phyloP scores from a whole-genome alignment of 768 basidiomycete species.

The Rhizopogon roseolus region DNA sequence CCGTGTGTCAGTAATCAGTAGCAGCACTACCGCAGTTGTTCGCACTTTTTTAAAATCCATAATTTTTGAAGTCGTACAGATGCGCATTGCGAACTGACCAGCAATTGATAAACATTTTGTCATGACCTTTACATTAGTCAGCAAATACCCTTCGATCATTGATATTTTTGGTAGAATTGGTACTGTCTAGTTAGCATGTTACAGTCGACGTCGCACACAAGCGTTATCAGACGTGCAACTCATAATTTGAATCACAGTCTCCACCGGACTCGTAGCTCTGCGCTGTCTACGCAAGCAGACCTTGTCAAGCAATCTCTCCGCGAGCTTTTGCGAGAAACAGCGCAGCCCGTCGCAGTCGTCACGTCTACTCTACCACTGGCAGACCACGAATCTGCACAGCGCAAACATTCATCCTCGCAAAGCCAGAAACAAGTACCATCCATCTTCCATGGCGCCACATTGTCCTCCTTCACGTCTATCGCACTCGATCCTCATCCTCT shows the following conservation, averaged over 20 bases:
- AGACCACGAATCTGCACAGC: background rate
- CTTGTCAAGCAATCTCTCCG: constrained; percentile 32
- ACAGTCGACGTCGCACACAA: background rate
- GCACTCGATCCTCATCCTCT: constrained; percentile 86
- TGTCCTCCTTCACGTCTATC: constrained; percentile 91
- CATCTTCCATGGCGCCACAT: constrained; percentile 80
- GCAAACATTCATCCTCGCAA: background rate
- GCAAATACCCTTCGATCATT: background rate
- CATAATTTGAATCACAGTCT: background rate
- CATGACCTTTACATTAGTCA: background rate
- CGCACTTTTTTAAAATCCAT: no score
- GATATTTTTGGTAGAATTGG: background rate
- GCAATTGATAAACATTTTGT: no score
- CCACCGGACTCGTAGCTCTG: background rate
- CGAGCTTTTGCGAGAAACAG: constrained; percentile 64
- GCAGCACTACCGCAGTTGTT: no score
- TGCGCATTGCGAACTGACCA: no score
- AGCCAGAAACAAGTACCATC: background rate
- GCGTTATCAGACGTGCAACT: background rate
- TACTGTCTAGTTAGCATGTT: background rate
- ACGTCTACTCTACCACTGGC: constrained; percentile 55
- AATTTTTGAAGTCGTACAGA: no score
- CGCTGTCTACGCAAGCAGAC: background rate
- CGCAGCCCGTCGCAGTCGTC: constrained; percentile 84
- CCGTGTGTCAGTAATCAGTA: no score